Base-by-base conservation (phyloP, 352 stramenopile genomes). In the Pythium aristosporum region DNA sequence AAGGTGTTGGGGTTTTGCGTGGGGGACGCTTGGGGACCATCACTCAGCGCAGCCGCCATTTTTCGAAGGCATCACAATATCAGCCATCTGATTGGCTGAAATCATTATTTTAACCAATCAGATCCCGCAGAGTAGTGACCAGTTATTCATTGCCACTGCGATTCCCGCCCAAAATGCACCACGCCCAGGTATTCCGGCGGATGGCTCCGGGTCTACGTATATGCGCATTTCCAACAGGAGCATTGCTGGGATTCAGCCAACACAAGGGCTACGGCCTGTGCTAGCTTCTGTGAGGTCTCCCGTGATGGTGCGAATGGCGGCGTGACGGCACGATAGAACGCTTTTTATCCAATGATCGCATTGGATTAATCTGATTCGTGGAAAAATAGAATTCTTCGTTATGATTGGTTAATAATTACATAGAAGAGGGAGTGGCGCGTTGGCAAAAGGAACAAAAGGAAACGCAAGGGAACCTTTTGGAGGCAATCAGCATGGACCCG, bases 401-500 rank as follows among this genome's bases (percentile, higher is more conserved):
- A 13, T 65, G 44, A 88, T 85, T 88, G 68, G 75, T 32, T 47
- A 39, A 78, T 80, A 82, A 69, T 68, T 46, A 21, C 30, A 15
- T 37, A 21, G 20, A 39, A 34, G 30, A 68, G 61, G 54, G 63
- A 64, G 52, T 52, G 44, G 52, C 39, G 46, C 55, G 58, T 55
- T 28, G 10, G 32, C 34, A 49, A 42, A 65, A 50, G 37, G 34
- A 47, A 53, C 32, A 36, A 36, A 36, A 36, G 32, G 34, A 47
- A 68, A 25, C 20, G 12, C 37, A 58, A 48, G 41, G 47, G 23
- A 60, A 61, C 13, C 47, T n/a, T 37, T 46, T 12, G 70, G 61
- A 79, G 44, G 44, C 48, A 63, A 30, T 7, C n/a, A 53, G 39
- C 15, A 73, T 76, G 55, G 83, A 96, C 72, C 84, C 87, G 9